phyloP scores from a whole-genome alignment of 371 early-diverging fungal species.

The Rhizopus stolonifer region DNA sequence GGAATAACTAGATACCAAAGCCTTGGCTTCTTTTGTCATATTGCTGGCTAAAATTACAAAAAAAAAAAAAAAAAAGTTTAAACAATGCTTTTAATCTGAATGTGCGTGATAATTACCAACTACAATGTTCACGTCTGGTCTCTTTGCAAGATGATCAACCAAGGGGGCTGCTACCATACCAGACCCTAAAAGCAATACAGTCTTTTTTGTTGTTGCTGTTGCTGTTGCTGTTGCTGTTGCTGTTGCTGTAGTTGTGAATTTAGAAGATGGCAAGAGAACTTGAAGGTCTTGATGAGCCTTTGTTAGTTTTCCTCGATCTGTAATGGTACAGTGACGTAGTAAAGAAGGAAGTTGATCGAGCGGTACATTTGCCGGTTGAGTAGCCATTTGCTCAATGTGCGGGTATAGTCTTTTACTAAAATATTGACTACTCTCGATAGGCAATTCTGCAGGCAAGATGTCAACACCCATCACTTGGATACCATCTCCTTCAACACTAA shows the following conservation, averaged over 20 bases:
- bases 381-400: conserved; percentile 77
- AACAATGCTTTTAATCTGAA: too few relatives aligned
- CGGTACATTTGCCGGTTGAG: conserved; percentile 12
- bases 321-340: conserved; percentile 77
- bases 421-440: conserved; percentile 89
- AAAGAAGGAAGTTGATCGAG: conserved; percentile 19
- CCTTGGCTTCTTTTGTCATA: conserved; percentile 63
- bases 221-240: too few relatives aligned
- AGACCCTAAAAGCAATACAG: conserved; percentile 84
- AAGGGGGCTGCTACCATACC: conserved; percentile 94
- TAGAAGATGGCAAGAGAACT: conserved; percentile 19
- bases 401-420: conserved; percentile 88
- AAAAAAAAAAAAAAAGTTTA: too few relatives aligned
- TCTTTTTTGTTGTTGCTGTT: too few relatives aligned
- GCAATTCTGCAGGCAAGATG: conserved; percentile 94
- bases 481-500: conserved; percentile 74
- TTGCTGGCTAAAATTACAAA: conserved; percentile 68
- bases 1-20: conserved; percentile 58
- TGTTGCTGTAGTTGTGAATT: too few relatives aligned
- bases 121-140: conserved; percentile 68
- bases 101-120: conserved; percentile 64
- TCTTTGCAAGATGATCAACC: conserved; percentile 73
- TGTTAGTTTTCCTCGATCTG: conserved; percentile 67
- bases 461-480: conserved; percentile 96
- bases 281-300: conserved; percentile 53